Evolutionary conservation across 2,329 filamentous ascomycete genomes (phyloP).

Genomic region (Zasmidium angulare): DNA sequence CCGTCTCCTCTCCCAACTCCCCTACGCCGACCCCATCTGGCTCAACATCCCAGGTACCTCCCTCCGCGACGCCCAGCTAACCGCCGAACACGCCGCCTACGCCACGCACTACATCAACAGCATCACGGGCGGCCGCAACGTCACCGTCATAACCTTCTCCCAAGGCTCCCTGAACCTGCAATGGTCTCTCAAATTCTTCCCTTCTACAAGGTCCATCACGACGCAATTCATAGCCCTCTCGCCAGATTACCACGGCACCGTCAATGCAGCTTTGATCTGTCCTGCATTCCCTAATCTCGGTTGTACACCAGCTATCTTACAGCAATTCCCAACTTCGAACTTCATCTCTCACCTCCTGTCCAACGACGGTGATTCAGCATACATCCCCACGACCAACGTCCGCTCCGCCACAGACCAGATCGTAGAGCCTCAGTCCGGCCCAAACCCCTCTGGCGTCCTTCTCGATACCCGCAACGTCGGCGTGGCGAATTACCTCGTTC

Average conservation of each 20-base stretch:
- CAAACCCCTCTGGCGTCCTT: constrained; percentile 48
- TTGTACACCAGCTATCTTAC: constrained; percentile 42
- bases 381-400: constrained; percentile 56
- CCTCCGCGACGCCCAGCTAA: constrained; percentile 51
- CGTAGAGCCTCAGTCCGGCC: constrained; percentile 52
- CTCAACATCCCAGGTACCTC: constrained; percentile 54
- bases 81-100: constrained; percentile 58
- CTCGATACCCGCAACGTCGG: constrained; percentile 46
- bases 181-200: constrained; percentile 61
- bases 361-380: constrained; percentile 52
- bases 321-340: constrained; percentile 49
- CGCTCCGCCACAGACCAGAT: constrained; percentile 54
- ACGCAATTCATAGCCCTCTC: constrained; percentile 55
- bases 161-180: constrained; percentile 57
- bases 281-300: constrained; percentile 21
- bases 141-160: constrained; percentile 54
- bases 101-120: constrained; percentile 57
- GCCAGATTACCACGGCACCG: constrained; percentile 55
- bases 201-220: constrained; percentile 46
- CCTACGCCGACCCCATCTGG: constrained; percentile 54
- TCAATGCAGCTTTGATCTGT: constrained; percentile 38
- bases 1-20: constrained; percentile 46
- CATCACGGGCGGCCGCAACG: constrained; percentile 40
- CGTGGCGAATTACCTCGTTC: constrained; percentile 36
- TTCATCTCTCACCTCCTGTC: constrained; percentile 46